These are phyloP conservation scores for Leishmania gerbilli DNA, from an alignment of 208 protist genomes.

Conservation along the genomic window DNA sequence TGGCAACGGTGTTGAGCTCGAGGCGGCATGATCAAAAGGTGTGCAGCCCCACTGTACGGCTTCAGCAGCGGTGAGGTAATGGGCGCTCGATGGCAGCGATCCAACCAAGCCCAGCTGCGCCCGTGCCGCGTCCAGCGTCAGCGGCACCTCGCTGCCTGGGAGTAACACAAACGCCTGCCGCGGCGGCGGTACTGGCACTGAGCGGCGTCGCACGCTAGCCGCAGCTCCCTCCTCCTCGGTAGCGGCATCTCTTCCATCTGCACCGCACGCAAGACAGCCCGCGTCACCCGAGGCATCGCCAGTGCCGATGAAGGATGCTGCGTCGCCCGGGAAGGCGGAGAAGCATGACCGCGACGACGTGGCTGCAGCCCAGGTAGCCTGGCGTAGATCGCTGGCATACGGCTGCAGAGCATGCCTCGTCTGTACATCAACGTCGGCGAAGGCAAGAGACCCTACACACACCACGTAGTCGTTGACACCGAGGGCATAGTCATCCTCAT, in stretches of 20 bases:
- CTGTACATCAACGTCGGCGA: slow-evolving; percentile 42
- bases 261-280: background rate
- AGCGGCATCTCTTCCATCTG: background rate
- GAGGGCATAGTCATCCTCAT: slow-evolving; percentile 1
- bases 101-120: slow-evolving; percentile 22
- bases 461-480: slow-evolving; percentile 62
- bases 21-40: background rate
- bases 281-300: background rate
- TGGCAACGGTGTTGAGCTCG: background rate
- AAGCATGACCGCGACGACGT: slow-evolving; percentile 3
- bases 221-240: background rate
- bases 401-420: slow-evolving; percentile 11
- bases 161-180: slow-evolving; percentile 16
- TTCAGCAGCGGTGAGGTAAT: slow-evolving; percentile 23
- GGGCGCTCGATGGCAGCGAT: slow-evolving; percentile 16
- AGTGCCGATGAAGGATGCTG: background rate
- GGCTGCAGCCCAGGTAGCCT: slow-evolving; percentile 18
- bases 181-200: background rate
- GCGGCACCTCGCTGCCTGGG: slow-evolving; percentile 18
- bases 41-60: slow-evolving; percentile 6
- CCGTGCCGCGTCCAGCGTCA: slow-evolving; percentile 19
- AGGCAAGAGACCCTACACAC: slow-evolving; percentile 45
- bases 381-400: slow-evolving; percentile 9
- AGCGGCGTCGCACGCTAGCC: background rate
- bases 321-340: background rate